These are phyloP conservation scores for Peronospora destructor DNA, from an alignment of 352 stramenopile genomes.

Conservation along the genomic window DNA sequence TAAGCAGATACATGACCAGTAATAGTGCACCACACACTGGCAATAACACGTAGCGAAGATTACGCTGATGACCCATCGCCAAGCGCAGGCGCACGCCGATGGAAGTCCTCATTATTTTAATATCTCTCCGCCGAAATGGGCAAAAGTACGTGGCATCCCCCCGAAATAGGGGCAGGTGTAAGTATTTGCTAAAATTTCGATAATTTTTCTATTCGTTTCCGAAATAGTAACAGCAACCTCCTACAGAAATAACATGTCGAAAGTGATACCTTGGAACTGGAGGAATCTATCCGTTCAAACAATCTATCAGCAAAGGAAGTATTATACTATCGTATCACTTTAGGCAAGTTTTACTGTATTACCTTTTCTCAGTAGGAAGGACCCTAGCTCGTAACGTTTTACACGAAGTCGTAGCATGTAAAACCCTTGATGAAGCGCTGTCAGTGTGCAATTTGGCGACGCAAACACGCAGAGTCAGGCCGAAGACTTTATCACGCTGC, in stretches of 20 bases:
- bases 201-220: no score
- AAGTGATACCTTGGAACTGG: no score
- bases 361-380: no score
- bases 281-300: background rate
- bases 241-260: no score
- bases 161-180: background rate
- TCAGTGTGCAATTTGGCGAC: slow-evolving; percentile 9
- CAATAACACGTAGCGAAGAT: slow-evolving; percentile 50
- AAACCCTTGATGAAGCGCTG: background rate
- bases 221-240: no score
- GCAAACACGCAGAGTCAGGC: slow-evolving; percentile 1
- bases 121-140: no score
- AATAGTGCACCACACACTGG: slow-evolving; percentile 34
- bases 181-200: no score
- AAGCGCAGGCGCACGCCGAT: slow-evolving; percentile 63
- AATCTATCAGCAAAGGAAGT: background rate
- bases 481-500: background rate
- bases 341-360: no score
- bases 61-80: slow-evolving; percentile 51
- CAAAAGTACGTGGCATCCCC: slow-evolving; percentile 22
- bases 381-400: no score
- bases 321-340: no score
- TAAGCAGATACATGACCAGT: slow-evolving; percentile 41
- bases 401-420: no score
- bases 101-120: slow-evolving; percentile 43